A percentile compares a stretch with the other conserved stretches of the same genome.
Conservation (phyloP, 371 early-diverging fungal species). For the Saksenaea vasiformis region DNA sequence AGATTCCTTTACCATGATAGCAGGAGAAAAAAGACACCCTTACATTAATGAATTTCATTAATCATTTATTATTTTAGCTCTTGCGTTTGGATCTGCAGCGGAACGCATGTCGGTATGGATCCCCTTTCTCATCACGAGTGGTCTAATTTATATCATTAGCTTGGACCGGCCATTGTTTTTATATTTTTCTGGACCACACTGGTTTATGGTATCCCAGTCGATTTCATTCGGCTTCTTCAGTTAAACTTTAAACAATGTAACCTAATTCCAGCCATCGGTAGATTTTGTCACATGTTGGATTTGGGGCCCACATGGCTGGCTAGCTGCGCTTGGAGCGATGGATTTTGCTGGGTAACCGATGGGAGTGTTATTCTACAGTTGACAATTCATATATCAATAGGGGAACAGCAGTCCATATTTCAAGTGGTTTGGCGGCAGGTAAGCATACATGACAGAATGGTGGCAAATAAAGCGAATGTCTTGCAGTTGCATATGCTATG, state of each 20-base stretch:
- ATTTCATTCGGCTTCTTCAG: background rate
- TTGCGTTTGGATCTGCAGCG: conserved; percentile 84
- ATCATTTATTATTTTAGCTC: conserved; percentile 34
- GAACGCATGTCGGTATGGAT: conserved; percentile 71
- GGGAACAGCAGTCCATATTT: conserved; percentile 85
- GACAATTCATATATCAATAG: conserved; percentile 26
- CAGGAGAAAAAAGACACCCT: background rate
- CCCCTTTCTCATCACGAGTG: background rate
- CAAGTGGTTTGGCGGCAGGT: conserved; percentile 77
- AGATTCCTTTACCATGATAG: too few species aligned
- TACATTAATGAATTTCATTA: conserved; percentile 25
- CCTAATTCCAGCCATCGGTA: background rate
- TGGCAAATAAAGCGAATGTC: background rate
- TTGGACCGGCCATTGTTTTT: conserved; percentile 78
- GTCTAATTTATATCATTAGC: conserved; percentile 13
- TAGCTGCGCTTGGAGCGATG: conserved; percentile 65
- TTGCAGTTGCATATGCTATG: conserved; percentile 72
- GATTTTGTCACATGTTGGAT: conserved; percentile 82
- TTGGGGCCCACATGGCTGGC: conserved; percentile 80
- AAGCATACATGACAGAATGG: conserved; percentile 1
- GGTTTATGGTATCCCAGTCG: conserved; percentile 56
- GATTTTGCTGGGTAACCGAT: conserved; percentile 72
- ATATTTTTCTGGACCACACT: conserved; percentile 85
- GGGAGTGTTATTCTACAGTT: background rate
- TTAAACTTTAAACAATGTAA: background rate